Evolutionary conservation across 2,329 filamentous ascomycete genomes (phyloP).

Genomic region (Fonsecaea nubica): DNA sequence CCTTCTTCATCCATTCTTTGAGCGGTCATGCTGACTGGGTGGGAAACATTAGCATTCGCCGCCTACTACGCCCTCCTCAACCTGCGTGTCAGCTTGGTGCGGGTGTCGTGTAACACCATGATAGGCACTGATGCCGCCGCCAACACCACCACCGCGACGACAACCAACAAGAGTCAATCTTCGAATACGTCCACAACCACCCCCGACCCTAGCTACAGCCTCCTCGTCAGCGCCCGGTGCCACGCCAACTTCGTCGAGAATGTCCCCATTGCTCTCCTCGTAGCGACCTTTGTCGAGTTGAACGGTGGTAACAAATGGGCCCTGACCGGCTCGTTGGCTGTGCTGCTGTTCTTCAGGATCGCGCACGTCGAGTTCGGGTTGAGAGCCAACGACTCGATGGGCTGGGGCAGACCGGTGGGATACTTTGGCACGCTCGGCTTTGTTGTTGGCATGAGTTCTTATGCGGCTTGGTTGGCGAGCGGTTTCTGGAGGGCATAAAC

Average conservation of each 20-base stretch:
- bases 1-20: neutral
- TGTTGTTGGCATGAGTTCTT: slow-evolving; percentile 41
- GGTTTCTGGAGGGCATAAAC: slow-evolving; percentile 44
- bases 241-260: slow-evolving; percentile 55
- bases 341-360: slow-evolving; percentile 49
- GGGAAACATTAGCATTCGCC: slow-evolving; percentile 51
- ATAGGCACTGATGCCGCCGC: slow-evolving; percentile 33
- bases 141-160: too few relatives aligned
- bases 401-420: slow-evolving; percentile 41
- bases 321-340: slow-evolving; percentile 49
- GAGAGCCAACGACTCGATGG: slow-evolving; percentile 39
- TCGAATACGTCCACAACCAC: neutral
- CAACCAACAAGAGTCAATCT: slow-evolving; percentile 23
- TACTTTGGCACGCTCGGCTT: slow-evolving; percentile 41
- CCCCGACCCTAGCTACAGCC: slow-evolving; percentile 2
- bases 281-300: slow-evolving; percentile 52
- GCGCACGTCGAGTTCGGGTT: slow-evolving; percentile 51
- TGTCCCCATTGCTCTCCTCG: slow-evolving; percentile 49
- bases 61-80: slow-evolving; percentile 52
- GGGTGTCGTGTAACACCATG: slow-evolving; percentile 44
- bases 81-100: slow-evolving; percentile 47
- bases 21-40: slow-evolving; percentile 43
- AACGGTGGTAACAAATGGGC: slow-evolving; percentile 51
- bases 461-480: slow-evolving; percentile 42
- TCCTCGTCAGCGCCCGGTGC: slow-evolving; percentile 47